Base-by-base conservation (phyloP, 2,329 filamentous ascomycete genomes). In the Pseudogymnoascus sp. region DNA sequence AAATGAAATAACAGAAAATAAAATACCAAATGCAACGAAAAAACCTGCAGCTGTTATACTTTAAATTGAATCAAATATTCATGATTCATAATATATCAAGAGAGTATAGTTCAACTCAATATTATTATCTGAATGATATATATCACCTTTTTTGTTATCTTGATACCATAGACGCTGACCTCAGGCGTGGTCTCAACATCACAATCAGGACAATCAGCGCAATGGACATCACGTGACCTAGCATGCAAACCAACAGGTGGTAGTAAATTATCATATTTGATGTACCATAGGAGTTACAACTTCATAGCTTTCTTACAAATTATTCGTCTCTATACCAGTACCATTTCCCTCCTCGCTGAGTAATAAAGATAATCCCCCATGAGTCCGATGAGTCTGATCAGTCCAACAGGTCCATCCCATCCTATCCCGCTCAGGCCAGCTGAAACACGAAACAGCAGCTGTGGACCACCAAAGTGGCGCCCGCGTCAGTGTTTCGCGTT, bases 401-500 rank as follows among this genome's bases (percentile, higher is more conserved):
- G 45, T 6, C 48, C 23, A 34, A 45, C 11, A 7, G 25, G 45
- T 6, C 48, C 23, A 34, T 16, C 51, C 19, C 31, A 34, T 34
- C 31, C 31, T 34, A 11, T 34, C 28, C 10, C 31, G 31, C 28
- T 31, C 31, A 34, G 31, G 31, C 41, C n/a, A 57, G 10, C 51
- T 57, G 48, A 57, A 45, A 45, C 41, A 19, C 41, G 41, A 16
- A 43, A 28, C 41, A 21, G 14, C 41, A 21, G 14, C 8, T 57
- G 51, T 57, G 51, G 25, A 57, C 51, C 51, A 28, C 51, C 28
- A n/a, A 57, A 57, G 51, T 34, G 51, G 51, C 51, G 16, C 28
- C n/a, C 51, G 51, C 51, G 28, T 34, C 51, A 54, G 51, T 57
- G 51, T 57, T 57, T 57, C 51, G 28, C 51, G 51, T 57, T 34